These are phyloP conservation scores for Phytophthora rubi DNA, from an alignment of 352 stramenopile genomes.

Conservation along the genomic window DNA sequence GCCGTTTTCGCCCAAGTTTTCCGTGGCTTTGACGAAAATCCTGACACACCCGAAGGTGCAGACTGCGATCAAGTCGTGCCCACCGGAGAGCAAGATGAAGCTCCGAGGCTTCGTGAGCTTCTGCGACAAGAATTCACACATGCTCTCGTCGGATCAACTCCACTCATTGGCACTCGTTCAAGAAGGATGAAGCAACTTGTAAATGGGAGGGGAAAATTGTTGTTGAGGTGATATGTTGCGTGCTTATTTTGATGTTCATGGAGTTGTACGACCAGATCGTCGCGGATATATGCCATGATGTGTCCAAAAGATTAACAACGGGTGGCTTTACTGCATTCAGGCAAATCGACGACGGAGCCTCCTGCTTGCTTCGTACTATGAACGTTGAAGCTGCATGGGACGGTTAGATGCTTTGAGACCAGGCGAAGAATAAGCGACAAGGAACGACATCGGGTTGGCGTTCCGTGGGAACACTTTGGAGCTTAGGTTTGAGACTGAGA, in stretches of 20 bases:
- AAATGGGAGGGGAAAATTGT: not conserved
- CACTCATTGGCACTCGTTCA: conserved; percentile 62
- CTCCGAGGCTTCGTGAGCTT: conserved; percentile 69
- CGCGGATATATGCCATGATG: not conserved
- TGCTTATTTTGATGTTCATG: no score
- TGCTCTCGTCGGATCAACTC: conserved; percentile 71
- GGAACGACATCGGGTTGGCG: no score
- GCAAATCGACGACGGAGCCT: not conserved
- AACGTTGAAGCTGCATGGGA: no score
- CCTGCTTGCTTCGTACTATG: not conserved
- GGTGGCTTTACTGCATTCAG: not conserved
- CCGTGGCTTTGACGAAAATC: conserved; percentile 71
- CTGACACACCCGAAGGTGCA: conserved; percentile 87
- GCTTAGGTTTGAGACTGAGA: no score
- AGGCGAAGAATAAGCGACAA: not conserved
- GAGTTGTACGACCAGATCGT: no score
- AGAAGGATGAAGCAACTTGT: conserved; percentile 31
- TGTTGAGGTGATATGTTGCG: not conserved
- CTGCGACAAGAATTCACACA: conserved; percentile 67
- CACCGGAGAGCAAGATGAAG: conserved; percentile 79
- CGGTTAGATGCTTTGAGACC: not conserved
- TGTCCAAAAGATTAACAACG: not conserved
- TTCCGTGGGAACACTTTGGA: no score
- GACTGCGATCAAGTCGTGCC: conserved; percentile 83
- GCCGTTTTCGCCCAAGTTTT: conserved; percentile 82